Conservation (phyloP, 148 eudicot genomes). For the Persicaria tinctoria region DNA sequence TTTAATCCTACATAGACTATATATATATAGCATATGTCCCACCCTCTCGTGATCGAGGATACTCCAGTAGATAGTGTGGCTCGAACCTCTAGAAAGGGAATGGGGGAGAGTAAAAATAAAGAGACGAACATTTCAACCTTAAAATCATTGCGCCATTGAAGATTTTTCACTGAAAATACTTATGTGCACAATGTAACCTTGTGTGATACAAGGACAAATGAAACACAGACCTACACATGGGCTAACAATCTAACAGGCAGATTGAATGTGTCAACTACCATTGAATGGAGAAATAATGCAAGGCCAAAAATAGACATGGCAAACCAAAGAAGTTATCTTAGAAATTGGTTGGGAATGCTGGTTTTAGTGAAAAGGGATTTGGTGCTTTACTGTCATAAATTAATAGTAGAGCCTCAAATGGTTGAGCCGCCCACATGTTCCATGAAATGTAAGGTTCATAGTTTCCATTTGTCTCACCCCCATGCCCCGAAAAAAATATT, state of each 20-base stretch:
- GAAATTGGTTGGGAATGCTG: slow-evolving; percentile 1
- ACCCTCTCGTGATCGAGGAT: no score
- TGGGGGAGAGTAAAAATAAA: no score
- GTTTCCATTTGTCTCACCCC: no score
- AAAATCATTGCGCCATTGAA: no score
- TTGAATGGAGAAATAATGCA: slow-evolving; percentile 2
- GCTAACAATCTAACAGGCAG: neutral
- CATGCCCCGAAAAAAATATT: no score
- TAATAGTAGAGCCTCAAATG: neutral
- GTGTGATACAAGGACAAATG: neutral
- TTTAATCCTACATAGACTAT: no score
- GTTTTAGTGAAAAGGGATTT: neutral
- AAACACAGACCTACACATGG: neutral
- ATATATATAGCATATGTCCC: no score
- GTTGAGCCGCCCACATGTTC: neutral
- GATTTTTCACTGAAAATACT: no score
- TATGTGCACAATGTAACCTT: no score
- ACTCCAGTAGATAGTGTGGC: no score
- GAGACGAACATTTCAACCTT: no score
- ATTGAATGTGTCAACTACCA: neutral
- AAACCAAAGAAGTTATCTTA: neutral
- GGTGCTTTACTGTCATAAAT: neutral
- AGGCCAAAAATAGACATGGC: neutral
- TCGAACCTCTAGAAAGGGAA: no score
- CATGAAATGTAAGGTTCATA: neutral